A percentile compares a stretch with the other conserved stretches of the same genome.
Evolutionary conservation across 1,284 basidiomycete genomes (phyloP).

Genomic region (Coniferiporia sulphurascens): DNA sequence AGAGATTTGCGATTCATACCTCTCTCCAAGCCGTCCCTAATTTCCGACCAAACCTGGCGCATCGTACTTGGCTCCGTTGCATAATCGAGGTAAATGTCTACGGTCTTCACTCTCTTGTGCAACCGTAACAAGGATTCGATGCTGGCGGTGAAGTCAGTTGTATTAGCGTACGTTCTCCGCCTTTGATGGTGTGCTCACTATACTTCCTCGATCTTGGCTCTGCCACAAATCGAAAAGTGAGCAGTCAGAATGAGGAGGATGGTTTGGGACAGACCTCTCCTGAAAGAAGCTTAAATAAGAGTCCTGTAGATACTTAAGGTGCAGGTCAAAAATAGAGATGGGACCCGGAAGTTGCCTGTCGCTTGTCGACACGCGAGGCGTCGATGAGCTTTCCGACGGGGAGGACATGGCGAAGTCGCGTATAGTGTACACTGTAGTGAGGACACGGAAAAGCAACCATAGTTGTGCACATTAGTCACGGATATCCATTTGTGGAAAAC

Average conservation of each 20-base stretch:
- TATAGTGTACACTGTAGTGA: too few relatives aligned
- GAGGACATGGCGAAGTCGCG: conserved; percentile 13
- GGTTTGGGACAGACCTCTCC: conserved; percentile 58
- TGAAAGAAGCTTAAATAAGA: conserved; percentile 80
- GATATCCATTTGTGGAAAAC: background rate
- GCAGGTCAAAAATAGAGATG: conserved; percentile 63
- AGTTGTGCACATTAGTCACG: too few relatives aligned
- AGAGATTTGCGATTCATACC: conserved; percentile 37
- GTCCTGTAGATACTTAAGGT: conserved; percentile 65
- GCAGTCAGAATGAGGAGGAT: conserved; percentile 14
- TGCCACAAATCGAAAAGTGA: conserved; percentile 29
- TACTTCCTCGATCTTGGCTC: conserved; percentile 75
- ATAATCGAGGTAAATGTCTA: conserved; percentile 64
- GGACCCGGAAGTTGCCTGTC: conserved; percentile 42
- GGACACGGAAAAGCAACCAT: too few relatives aligned
- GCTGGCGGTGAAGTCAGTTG: conserved; percentile 35
- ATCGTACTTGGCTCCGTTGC: conserved; percentile 56
- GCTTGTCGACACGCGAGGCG: conserved; percentile 15
- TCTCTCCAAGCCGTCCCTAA: conserved; percentile 78
- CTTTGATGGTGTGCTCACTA: conserved; percentile 55
- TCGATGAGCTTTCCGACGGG: conserved; percentile 9
- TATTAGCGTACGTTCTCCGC: background rate
- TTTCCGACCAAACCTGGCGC: conserved; percentile 74
- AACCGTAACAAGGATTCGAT: conserved; percentile 67
- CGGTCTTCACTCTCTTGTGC: conserved; percentile 62